Evolutionary conservation across 75 land plant species (phyloP), one percentile per base, ranked within the genome.

Genomic region (Azolla pinnata): DNA sequence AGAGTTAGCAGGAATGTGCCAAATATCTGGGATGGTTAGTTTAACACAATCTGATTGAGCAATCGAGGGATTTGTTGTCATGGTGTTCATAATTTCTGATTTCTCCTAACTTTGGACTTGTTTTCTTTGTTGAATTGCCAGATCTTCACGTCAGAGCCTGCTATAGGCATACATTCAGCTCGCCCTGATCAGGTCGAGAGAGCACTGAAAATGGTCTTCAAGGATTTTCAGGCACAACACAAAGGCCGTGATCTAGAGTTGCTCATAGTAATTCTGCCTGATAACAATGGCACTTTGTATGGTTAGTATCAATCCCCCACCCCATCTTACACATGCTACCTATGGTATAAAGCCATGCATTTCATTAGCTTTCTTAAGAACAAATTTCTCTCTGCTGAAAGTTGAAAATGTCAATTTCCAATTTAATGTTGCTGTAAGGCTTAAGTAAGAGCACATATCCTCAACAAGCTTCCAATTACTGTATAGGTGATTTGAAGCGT

Each of bases 231-330:
- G 29, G 59, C 26, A 26, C 83, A 67, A 51, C 66, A 75, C 1
- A 72, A 80, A 57, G 85, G 81, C 2, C 81, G 79, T 56, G 88
- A 84, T 33, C 54, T 90, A 34, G 88, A 90, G 27, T 70, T 90
- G 1, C 85, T 90, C 20, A 44, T 90, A 21, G 97, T 75, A 25
- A 84, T 90, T 66, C 75, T 90, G 16, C 97, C 97, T 16, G 93
- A 90, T 56, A 90, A 81, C 60, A 90, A 90, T 75, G 97, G 97
- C 25, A 74, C 93, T 55, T 59, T 90, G 17, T 90, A 90, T 80
- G 97, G 97, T 90, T 51, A 28, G 77, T 57, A 16, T 31, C 54
- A 0, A n/a, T n/a, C n/a, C n/a, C n/a, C n/a, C n/a, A n/a, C n/a
- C n/a, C n/a, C n/a, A n/a, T n/a, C n/a, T n/a, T n/a, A n/a, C n/a